Evolutionary conservation across 352 stramenopile genomes (phyloP).

Genomic region (Thalassiosira hispida): DNA sequence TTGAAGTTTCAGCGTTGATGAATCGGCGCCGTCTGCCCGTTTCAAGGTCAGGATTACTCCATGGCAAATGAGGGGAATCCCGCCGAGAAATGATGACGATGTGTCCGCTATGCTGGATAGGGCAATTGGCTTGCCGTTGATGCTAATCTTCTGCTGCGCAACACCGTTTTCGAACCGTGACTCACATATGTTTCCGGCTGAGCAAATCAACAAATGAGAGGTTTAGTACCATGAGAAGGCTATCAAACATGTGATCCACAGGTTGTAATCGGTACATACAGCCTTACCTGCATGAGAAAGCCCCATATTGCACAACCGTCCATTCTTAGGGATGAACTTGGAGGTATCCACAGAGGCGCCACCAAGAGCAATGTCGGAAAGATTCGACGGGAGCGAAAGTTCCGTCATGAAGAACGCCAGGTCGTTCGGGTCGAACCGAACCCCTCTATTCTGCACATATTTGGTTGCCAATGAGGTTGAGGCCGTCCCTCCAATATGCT

Average conservation of each 20-base stretch:
- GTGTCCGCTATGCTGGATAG: conserved; percentile 24
- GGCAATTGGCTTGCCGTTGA: conserved; percentile 41
- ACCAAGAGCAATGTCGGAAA: conserved; percentile 29
- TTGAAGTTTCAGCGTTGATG: conserved; percentile 20
- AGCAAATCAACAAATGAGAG: conserved; percentile 2
- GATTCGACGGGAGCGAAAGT: conserved; percentile 36
- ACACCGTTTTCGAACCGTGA: conserved; percentile 15
- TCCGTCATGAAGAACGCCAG: conserved; percentile 45
- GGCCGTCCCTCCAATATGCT: not conserved
- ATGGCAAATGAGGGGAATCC: conserved; percentile 68
- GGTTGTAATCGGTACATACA: too few species aligned
- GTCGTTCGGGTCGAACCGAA: conserved; percentile 38
- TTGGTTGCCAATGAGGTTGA: not conserved
- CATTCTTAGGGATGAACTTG: conserved; percentile 49
- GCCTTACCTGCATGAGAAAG: conserved; percentile 43
- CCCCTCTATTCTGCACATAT: not conserved
- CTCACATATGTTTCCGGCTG: conserved; percentile 49
- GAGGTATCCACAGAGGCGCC: conserved; percentile 19
- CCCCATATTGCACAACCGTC: conserved; percentile 50
- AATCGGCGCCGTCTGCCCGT: conserved; percentile 23
- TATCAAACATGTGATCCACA: not conserved
- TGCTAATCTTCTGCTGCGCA: conserved; percentile 23
- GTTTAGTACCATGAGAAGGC: conserved; percentile 36
- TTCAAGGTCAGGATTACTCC: conserved; percentile 60
- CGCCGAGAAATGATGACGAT: conserved; percentile 52